Conservation (phyloP, 1,139 yeast genomes). For the Lodderomyces metapsilosis region DNA sequence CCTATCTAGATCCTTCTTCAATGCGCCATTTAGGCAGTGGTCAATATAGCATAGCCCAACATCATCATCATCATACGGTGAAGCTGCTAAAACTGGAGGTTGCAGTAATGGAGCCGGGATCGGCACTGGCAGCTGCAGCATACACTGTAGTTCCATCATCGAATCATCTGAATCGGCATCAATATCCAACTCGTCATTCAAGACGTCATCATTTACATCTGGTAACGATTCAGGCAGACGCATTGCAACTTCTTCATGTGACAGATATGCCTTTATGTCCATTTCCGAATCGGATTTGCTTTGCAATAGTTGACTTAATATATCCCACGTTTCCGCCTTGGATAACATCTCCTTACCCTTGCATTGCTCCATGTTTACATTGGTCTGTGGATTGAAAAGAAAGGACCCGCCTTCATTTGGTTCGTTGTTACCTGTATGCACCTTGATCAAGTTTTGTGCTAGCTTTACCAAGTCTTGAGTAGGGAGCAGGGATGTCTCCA, state of each 20-base stretch:
- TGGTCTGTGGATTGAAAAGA: slow-evolving; percentile 1
- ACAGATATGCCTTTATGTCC: neutral
- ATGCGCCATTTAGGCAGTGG: neutral
- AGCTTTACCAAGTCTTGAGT: neutral
- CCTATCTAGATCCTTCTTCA: neutral
- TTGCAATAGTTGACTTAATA: slow-evolving; percentile 1
- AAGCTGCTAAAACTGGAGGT: neutral
- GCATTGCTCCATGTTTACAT: slow-evolving; percentile 6
- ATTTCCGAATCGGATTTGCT: neutral
- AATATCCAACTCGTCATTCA: slow-evolving; percentile 3
- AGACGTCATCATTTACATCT: neutral
- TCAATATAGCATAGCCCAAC: neutral
- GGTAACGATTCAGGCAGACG: slow-evolving; percentile 1
- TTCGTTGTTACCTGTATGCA: neutral
- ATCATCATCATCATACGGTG: neutral
- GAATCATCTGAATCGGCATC: slow-evolving; percentile 14
- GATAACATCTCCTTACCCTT: slow-evolving; percentile 3
- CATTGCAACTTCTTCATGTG: neutral
- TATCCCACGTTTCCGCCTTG: slow-evolving; percentile 11
- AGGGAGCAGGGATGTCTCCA: neutral
- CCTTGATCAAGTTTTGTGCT: slow-evolving; percentile 1
- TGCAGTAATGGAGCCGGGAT: neutral
- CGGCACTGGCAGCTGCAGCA: neutral
- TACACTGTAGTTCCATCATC: slow-evolving; percentile 11
- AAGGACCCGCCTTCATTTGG: neutral